A percentile compares a stretch with the other conserved stretches of the same genome.
These are phyloP conservation scores for Epichloe gansuensis DNA, from an alignment of 2,329 filamentous ascomycete species.

Conservation along the genomic window DNA sequence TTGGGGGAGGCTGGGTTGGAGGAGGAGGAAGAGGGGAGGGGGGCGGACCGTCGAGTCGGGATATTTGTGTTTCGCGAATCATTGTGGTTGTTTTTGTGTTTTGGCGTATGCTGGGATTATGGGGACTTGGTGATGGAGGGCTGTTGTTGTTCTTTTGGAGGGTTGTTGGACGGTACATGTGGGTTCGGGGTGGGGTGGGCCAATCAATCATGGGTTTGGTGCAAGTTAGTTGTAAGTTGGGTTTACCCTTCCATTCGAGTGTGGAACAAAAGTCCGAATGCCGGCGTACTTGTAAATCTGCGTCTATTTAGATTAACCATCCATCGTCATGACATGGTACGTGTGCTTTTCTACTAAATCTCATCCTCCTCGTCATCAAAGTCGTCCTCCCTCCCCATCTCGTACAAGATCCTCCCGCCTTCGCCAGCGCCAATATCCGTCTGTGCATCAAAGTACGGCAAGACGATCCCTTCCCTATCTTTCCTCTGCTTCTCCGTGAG, in stretches of 20 bases:
- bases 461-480: conserved; percentile 76
- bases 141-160: background rate
- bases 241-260: background rate
- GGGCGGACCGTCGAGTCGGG: conserved; percentile 68
- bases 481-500: conserved; percentile 82
- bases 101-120: background rate
- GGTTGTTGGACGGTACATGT: background rate
- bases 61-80: conserved; percentile 91
- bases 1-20: background rate
- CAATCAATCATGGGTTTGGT: conserved; percentile 10
- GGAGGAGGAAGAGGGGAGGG: conserved; percentile 3
- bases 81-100: conserved; percentile 30
- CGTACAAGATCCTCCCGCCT: conserved; percentile 87
- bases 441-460: conserved; percentile 97
- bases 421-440: conserved; percentile 66
- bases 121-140: background rate
- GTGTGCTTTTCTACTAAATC: conserved; percentile 55
- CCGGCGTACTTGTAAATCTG: no score
- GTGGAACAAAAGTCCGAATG: no score
- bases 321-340: background rate
- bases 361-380: conserved; percentile 96
- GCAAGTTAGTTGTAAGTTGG: background rate
- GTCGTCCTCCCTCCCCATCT: conserved; percentile 93
- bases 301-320: no score
- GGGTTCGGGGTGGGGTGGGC: conserved; percentile 8